phyloP scores from a whole-genome alignment of 495 filamentous ascomycete genomes.

The Xylaria telfairii region DNA sequence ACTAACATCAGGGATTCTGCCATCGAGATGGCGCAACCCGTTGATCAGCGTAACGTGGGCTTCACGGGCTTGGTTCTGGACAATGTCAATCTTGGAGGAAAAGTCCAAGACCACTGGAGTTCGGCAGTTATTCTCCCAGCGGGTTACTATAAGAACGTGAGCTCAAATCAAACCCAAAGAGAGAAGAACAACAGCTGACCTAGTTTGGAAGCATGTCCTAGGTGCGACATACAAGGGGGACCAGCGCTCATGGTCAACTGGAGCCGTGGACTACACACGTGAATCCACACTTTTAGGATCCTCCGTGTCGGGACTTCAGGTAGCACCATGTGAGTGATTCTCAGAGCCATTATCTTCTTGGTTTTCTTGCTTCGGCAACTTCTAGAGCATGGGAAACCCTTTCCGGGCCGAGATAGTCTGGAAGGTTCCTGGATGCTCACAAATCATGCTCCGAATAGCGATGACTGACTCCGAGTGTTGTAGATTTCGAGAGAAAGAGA shows the following conservation, averaged over 20 bases:
- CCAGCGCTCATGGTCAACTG: background rate
- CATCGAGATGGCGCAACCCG: slow-evolving; percentile 24
- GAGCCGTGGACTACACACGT: slow-evolving; percentile 8
- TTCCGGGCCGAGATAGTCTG: too few relatives aligned
- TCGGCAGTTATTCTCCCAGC: slow-evolving; percentile 12
- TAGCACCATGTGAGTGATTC: too few relatives aligned
- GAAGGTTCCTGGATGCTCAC: too few relatives aligned
- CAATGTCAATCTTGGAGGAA: slow-evolving; percentile 61
- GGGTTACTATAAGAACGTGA: slow-evolving; percentile 16
- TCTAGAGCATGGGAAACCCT: too few relatives aligned
- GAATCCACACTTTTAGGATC: slow-evolving; percentile 12
- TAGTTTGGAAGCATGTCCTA: background rate
- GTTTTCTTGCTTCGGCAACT: too few relatives aligned
- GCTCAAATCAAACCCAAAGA: background rate
- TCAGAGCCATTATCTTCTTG: too few relatives aligned
- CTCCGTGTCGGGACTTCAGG: slow-evolving; percentile 10
- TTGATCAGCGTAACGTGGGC: slow-evolving; percentile 20
- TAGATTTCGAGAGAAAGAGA: slow-evolving; percentile 71
- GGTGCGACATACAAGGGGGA: slow-evolving; percentile 4
- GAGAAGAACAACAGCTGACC: slow-evolving; percentile 3
- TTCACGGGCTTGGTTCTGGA: slow-evolving; percentile 64
- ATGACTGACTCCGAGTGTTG: too few relatives aligned
- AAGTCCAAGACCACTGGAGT: slow-evolving; percentile 28
- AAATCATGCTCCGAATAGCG: too few relatives aligned
- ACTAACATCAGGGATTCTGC: slow-evolving; percentile 37